Evolutionary conservation across 2,329 filamentous ascomycete genomes (phyloP).

Genomic region (Trichoderma koningii): DNA sequence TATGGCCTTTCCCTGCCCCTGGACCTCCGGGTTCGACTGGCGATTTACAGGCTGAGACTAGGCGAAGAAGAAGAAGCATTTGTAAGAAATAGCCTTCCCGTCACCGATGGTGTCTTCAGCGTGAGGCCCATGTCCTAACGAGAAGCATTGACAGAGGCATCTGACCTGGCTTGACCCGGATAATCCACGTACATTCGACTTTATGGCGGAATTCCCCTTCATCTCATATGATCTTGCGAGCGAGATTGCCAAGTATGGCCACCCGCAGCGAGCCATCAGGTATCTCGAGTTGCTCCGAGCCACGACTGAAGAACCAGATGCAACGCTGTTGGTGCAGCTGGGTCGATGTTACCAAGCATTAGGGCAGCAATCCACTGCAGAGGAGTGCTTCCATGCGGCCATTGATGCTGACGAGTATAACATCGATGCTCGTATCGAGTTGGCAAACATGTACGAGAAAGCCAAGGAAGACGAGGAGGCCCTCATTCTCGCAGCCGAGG

Average conservation of each 20-base stretch:
- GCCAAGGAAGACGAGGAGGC: constrained; percentile 74
- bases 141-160: constrained; percentile 54
- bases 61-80: constrained; percentile 71
- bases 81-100: constrained; percentile 50
- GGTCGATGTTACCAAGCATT: constrained; percentile 70
- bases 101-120: not conserved
- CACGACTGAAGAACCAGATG: constrained; percentile 52
- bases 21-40: constrained; percentile 82
- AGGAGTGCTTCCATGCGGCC: constrained; percentile 74
- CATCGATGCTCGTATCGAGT: constrained; percentile 74
- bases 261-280: constrained; percentile 47
- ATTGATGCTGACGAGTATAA: constrained; percentile 71
- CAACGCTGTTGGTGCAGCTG: constrained; percentile 55
- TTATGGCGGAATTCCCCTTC: constrained; percentile 69
- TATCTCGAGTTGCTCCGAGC: constrained; percentile 60
- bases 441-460: constrained; percentile 83
- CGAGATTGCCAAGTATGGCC: constrained; percentile 43
- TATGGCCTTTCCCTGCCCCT: constrained; percentile 77
- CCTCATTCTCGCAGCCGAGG: constrained; percentile 73
- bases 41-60: constrained; percentile 75
- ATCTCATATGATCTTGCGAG: constrained; percentile 70
- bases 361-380: constrained; percentile 67
- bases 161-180: constrained; percentile 70
- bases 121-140: not conserved
- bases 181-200: constrained; percentile 48